Conservation (phyloP, 352 stramenopile species). For the Nothophytophthora sp. region DNA sequence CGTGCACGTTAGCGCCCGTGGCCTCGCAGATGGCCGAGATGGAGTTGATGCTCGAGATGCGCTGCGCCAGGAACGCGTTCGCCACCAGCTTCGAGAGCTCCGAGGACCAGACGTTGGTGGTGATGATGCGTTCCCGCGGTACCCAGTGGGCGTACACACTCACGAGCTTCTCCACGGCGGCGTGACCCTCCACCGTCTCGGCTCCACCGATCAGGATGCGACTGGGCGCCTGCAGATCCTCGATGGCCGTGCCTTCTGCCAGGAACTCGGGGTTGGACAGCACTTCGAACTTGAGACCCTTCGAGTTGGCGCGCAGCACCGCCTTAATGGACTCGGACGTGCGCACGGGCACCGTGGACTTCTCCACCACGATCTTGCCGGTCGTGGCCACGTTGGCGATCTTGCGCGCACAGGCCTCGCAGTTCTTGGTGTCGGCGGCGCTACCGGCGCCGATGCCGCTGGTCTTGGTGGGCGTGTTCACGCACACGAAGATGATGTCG, state of each 20-base stretch:
- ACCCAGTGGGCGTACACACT: conserved; percentile 99
- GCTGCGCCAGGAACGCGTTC: conserved; percentile 99
- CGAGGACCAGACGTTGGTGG: conserved; percentile 99
- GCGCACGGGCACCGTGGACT: conserved; percentile 99
- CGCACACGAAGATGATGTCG: conserved; percentile 99
- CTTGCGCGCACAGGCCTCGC: conserved; percentile 97
- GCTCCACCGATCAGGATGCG: conserved; percentile 98
- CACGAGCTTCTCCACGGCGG: conserved; percentile 92
- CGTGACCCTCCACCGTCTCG: conserved; percentile 88
- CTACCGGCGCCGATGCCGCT: conserved; percentile 96
- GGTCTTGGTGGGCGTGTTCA: conserved; percentile 99
- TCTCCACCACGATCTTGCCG: conserved; percentile 99
- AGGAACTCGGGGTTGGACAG: conserved; percentile 99
- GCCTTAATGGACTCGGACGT: conserved; percentile 97
- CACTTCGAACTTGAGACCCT: conserved; percentile 95
- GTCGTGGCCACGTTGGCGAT: conserved; percentile 95
- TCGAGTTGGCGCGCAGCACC: conserved; percentile 95
- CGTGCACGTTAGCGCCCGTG: conserved; percentile 97
- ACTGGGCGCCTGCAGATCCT: conserved; percentile 94
- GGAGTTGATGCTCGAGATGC: conserved; percentile 99
- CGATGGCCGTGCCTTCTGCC: conserved; percentile 98
- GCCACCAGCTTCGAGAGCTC: conserved; percentile 99
- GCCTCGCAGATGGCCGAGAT: conserved; percentile 99
- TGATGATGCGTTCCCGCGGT: conserved; percentile 95
- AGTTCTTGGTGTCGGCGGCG: conserved; percentile 99